These are phyloP conservation scores for Tetradesmus lagerheimii DNA, from an alignment of 139 green algal species.

Conservation along the genomic window DNA sequence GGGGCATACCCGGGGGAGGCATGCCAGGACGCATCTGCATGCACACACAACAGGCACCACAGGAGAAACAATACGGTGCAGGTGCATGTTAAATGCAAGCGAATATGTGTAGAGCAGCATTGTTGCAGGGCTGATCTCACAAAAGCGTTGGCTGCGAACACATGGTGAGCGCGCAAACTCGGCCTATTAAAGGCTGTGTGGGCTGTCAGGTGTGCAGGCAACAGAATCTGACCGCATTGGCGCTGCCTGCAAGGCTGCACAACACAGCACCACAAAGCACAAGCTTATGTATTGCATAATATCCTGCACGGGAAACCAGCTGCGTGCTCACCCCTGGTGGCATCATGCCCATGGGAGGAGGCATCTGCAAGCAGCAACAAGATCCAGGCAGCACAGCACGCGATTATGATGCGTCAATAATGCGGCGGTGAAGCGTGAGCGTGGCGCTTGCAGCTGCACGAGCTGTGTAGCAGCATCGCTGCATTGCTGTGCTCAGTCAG, in stretches of 20 bases:
- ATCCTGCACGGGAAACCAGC: background rate
- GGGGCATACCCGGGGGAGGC: constrained; percentile 56
- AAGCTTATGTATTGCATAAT: background rate
- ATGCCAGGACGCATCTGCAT: constrained; percentile 55
- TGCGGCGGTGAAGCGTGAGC: background rate
- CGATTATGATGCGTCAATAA: background rate
- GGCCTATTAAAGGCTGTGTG: no score
- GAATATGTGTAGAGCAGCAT: no score
- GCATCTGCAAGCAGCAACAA: constrained; percentile 40
- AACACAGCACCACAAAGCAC: background rate
- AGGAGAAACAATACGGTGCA: background rate
- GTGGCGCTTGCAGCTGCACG: background rate
- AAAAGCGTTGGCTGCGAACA: no score
- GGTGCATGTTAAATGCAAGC: background rate
- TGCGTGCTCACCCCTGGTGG: constrained; percentile 22
- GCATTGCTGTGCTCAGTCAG: no score
- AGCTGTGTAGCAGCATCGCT: no score
- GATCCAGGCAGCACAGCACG: background rate
- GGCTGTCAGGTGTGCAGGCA: no score
- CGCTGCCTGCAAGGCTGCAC: background rate
- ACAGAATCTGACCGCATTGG: no score
- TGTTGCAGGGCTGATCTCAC: no score
- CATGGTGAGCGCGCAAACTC: no score
- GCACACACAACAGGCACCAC: background rate
- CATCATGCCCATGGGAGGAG: constrained; percentile 46